Evolutionary conservation across 352 stramenopile species (phyloP).

Genomic region (Thalassiosira hispida): DNA sequence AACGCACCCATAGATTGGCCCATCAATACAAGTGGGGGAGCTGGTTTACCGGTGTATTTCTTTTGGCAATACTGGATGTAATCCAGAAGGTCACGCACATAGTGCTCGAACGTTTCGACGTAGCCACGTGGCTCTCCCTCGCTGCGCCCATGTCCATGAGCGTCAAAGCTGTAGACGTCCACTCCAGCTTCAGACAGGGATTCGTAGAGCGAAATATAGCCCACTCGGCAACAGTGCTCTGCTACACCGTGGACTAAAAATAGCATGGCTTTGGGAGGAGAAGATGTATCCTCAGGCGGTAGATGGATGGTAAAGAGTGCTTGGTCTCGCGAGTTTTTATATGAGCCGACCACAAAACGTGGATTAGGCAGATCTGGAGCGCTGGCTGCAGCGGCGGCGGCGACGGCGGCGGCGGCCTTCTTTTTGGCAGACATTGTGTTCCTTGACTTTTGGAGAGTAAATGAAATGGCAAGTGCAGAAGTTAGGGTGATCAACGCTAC

Average conservation of each 20-base stretch:
- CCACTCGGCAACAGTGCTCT: slow-evolving; percentile 50
- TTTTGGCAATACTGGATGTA: slow-evolving; percentile 35
- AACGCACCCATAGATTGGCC: slow-evolving; percentile 53
- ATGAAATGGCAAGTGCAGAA: slow-evolving; percentile 9
- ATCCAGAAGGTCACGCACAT: slow-evolving; percentile 43
- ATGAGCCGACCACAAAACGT: slow-evolving; percentile 20
- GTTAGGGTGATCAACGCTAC: slow-evolving; percentile 1
- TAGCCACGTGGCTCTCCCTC: slow-evolving; percentile 54
- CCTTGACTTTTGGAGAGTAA: slow-evolving; percentile 19
- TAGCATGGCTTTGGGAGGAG: slow-evolving; percentile 45
- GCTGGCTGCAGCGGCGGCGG: not conserved
- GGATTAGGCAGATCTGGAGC: slow-evolving; percentile 20
- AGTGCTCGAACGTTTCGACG: slow-evolving; percentile 53
- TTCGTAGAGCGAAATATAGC: slow-evolving; percentile 57
- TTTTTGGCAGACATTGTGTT: slow-evolving; percentile 34
- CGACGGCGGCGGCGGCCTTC: not conserved
- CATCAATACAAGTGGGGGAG: slow-evolving; percentile 44
- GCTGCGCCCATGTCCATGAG: slow-evolving; percentile 60
- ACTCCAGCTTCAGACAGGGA: slow-evolving; percentile 48
- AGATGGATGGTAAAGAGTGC: slow-evolving; percentile 45
- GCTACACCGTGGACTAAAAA: slow-evolving; percentile 54
- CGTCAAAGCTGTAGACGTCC: slow-evolving; percentile 57
- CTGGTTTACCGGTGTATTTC: slow-evolving; percentile 32
- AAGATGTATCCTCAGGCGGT: slow-evolving; percentile 20
- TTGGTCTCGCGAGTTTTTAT: slow-evolving; percentile 44